A percentile compares a stretch with the other conserved stretches of the same genome.
Conservation (phyloP, 1,139 yeast genomes). For the Hemisphaericaspora lyxosophila region DNA sequence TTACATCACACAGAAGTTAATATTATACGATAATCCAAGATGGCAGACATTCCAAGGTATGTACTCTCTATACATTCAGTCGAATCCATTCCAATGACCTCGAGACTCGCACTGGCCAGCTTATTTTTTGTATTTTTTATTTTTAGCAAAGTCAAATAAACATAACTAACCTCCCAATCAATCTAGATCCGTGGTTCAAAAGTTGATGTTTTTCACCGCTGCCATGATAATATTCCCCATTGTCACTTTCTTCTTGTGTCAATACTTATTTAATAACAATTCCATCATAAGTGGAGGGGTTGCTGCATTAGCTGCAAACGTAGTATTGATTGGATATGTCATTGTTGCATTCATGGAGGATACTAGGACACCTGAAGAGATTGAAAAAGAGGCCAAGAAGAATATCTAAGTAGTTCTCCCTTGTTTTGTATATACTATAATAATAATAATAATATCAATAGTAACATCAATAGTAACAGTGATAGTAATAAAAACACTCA, state of each 20-base stretch:
- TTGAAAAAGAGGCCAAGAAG: conserved; percentile 14
- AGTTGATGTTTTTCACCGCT: conserved; percentile 80
- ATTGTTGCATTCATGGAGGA: conserved; percentile 87
- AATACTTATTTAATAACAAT: conserved; percentile 51
- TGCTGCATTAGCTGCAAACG: conserved; percentile 85
- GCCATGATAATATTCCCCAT: conserved; percentile 87
- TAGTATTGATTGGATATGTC: conserved; percentile 83
- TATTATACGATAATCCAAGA: too few species aligned
- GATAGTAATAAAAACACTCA: too few species aligned
- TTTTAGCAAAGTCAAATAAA: too few species aligned
- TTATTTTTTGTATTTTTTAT: too few species aligned
- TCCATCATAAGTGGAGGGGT: conserved; percentile 83
- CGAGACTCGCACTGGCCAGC: neutral
- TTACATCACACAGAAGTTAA: too few species aligned
- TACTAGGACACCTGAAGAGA: conserved; percentile 35
- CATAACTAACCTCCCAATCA: too few species aligned
- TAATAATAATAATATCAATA: too few species aligned
- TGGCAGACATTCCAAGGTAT: conserved; percentile 62
- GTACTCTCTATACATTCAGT: conserved; percentile 20
- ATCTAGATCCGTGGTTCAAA: conserved; percentile 59
- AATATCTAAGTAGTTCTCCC: conserved; percentile 8
- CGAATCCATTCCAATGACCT: too few species aligned
- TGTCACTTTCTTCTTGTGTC: conserved; percentile 65
- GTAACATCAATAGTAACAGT: too few species aligned
- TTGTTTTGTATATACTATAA: too few species aligned